Evolutionary conservation across 495 filamentous ascomycete genomes (phyloP), one percentile per base, ranked within the genome.

Genomic region (Penicillium manginii): DNA sequence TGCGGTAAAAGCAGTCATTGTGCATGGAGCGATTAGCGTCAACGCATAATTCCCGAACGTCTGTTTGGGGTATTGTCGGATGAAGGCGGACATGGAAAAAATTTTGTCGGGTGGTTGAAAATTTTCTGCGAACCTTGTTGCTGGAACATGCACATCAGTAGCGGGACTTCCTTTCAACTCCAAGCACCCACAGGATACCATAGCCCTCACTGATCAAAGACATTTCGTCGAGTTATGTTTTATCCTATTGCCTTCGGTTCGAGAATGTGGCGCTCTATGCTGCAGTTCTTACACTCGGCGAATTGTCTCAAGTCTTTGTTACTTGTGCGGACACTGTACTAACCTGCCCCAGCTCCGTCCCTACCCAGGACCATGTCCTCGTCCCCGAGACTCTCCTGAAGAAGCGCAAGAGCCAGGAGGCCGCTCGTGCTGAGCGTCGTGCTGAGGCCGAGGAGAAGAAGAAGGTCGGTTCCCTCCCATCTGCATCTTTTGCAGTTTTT

Each of bases 321-420:
- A 74, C 69, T 73, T 73, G 76, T 82, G 80, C 78, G 83, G 87
- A 88, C 82, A 87, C 84, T 84, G 83, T 91, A 81, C 86, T 87
- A 77, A 85, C 78, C 70, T 86, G 82, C 22, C 71, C 76, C 79
- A 96, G 91, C 78, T 83, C 85, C 78, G 88, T 93, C 67, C 90
- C 93, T 46, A 93, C 92, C 74, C 72, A 89, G 78, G 89, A 97
- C 77, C 88, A 97, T 75, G 87, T 97, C 76, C 87, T 97, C 67
- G 92, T 97, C 72, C 93, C 93, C 57, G 93, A 97, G 88, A 97
- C 93, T 66, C 90, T 97, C 73, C 88, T 97, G 71, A 98, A 97
- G 90, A 98, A 98, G 90, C 92, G 94, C 85, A 98, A 98, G 91
- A 89, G 85, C 78, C 93, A 97, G 83, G 94, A 98, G 87, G 96